Base-by-base conservation (phyloP, 306 rosid species). In the Hylodesmum podocarpum region DNA sequence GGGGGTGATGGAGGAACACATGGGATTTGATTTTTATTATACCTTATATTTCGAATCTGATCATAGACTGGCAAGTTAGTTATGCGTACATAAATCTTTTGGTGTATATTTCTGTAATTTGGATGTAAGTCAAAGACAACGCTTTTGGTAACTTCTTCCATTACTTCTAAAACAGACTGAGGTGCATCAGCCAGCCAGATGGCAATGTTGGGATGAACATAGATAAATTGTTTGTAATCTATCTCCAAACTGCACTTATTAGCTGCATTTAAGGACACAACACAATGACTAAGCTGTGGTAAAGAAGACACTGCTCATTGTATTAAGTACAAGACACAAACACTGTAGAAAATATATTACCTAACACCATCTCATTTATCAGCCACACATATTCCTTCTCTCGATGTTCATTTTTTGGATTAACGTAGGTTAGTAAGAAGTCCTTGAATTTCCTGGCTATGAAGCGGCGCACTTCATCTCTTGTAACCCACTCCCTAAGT, bases 141-240 rank as follows among this genome's bases (percentile, higher is more conserved):
- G 16, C 76, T 88, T 88, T 92, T 88, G 28, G 99, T 96, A 76
- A 95, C 97, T 72, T 95, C 99, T 84, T 95, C 99, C 99, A 95
- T 95, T 37, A 95, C 99, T 88, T 95, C 99, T 59, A 95, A 79
- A 79, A 95, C 97, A 36, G 99, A 87, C 69, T 95, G 97, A 66
- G 99, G 99, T 3, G 99, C 99, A 82, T 95, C 99, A 49, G 99
- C 99, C 78, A 95, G 84, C 99, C 99, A 95, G 73, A 95, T 95
- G 79, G 99, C 99, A 80, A 95, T 95, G 84, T 95, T 95, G 80
- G 99, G 99, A 80, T 92, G 99, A 34, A 91, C 89, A 71, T 88
- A 91, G 73, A 95, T 95, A 81, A 95, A 95, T 78, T 92, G 94
- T 71, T 92, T 95, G 87, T 95, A 95, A 81, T 95, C 97, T 69